These are phyloP conservation scores for Tetrahymena elliotti DNA, from an alignment of 73 alveolate species.

Conservation along the genomic window DNA sequence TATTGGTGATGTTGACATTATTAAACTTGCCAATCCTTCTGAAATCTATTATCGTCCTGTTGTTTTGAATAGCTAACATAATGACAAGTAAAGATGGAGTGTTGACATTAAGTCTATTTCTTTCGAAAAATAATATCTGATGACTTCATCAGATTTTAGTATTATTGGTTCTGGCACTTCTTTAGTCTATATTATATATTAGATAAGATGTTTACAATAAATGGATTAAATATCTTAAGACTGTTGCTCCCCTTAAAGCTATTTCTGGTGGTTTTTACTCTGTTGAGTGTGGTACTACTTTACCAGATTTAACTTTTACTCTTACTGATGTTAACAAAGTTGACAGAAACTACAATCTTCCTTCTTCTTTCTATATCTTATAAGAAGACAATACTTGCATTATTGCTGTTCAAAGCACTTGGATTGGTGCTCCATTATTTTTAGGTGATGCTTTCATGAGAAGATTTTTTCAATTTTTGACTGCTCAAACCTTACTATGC, in stretches of 20 bases:
- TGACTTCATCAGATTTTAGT: not conserved
- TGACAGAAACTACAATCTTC: not conserved
- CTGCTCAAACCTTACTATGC: not conserved
- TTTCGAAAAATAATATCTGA: too few relatives aligned
- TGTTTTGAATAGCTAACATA: not conserved
- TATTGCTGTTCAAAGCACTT: not conserved
- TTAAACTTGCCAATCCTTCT: not conserved
- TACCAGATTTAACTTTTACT: not conserved
- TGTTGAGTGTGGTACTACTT: not conserved
- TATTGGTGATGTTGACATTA: not conserved
- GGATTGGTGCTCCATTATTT: too few relatives aligned
- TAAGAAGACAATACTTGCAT: not conserved
- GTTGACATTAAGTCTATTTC: not conserved
- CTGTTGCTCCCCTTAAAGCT: not conserved
- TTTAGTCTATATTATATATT: not conserved
- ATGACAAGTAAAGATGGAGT: not conserved
- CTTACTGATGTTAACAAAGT: not conserved
- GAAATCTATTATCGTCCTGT: not conserved
- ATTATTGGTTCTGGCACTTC: not conserved
- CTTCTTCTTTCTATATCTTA: not conserved
- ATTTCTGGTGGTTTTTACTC: not conserved
- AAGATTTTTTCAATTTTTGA: not conserved
- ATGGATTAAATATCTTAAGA: not conserved
- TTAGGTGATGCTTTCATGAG: not conserved
- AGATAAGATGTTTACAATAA: not conserved